These are phyloP conservation scores for Cystobasidium tubakii DNA, from an alignment of 768 basidiomycete species.

Conservation along the genomic window DNA sequence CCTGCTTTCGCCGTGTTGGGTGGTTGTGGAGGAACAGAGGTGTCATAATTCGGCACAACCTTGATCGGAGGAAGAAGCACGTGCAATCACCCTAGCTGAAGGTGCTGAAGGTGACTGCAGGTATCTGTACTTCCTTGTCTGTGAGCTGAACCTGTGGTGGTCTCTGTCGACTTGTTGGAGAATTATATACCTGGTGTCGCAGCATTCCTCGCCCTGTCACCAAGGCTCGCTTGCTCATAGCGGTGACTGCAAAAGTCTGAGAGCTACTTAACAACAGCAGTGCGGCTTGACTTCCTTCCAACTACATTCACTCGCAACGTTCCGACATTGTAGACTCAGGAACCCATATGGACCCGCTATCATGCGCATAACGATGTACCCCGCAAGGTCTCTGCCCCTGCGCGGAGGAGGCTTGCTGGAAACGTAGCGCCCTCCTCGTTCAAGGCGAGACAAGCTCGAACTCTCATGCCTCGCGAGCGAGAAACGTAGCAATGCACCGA, in stretches of 20 bases:
- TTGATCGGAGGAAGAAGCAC: no score
- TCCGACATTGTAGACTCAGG: no score
- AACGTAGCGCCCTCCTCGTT: not conserved
- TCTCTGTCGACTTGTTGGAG: no score
- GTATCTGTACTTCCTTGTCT: no score
- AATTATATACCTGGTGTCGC: no score
- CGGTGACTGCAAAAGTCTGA: not conserved
- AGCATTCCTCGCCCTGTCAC: not conserved
- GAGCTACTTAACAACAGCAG: not conserved
- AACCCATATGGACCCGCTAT: no score
- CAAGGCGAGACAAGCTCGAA: not conserved
- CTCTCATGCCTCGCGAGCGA: not conserved
- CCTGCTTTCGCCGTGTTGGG: no score
- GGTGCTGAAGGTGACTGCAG: no score
- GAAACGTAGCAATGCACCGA: not conserved
- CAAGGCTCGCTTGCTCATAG: not conserved
- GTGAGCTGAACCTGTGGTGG: no score
- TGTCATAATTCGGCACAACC: no score
- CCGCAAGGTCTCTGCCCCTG: not conserved
- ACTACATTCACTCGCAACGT: not conserved
- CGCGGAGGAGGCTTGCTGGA: not conserved
- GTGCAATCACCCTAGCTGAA: no score
- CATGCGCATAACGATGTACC: not conserved
- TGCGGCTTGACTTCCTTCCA: not conserved
- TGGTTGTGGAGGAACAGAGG: no score